Evolutionary conservation across 495 filamentous ascomycete genomes (phyloP), one percentile per base, ranked within the genome.

Genomic region (Lasiosphaeria hispida): DNA sequence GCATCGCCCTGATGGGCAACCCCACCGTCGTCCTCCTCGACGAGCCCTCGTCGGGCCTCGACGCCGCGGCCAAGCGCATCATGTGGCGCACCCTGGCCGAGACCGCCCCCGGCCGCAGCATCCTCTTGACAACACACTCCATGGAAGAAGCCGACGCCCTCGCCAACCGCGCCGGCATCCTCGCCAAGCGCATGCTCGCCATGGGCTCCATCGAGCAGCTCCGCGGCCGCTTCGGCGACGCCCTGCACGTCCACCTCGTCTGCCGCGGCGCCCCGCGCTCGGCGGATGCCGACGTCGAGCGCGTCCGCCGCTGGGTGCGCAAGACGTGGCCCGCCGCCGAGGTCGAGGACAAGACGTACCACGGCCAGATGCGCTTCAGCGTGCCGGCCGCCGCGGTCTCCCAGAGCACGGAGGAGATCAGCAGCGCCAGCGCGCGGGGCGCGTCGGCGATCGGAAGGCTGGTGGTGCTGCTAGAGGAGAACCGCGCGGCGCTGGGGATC

Each of bases 101-200:
- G 0, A 79, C 88, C 23, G 81, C 78, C 0, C 71, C 74, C 0
- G 86, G 86, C 4, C 74, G 87, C 1, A 81, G 78, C 1, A 75
- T 90, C n/a, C 72, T 90, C 0, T 71, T 90, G 7, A 90, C 87
- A n/a, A 92, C 88, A 8, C 88, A 92, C 63, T 81, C 75, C 37
- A 91, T 92, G 88, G 88, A 92, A 65, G 88, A 92, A 66, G 88
- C 88, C 13, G 85, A 89, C 56, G 87, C 87, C 4, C 75, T 92
- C 9, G 88, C 87, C 0, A 76, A 81, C 54, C 77, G 85, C 10
- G 88, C 85, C 0, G 88, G 87, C 6, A 89, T 92, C 56, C 74
- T 92, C 55, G 85, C 87, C n/a, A 79, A 76, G 60, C 64, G 79
- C 3, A 89, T 92, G 85, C 75, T 92, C 0, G 87, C 88, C 9